Conservation (phyloP, 2,329 filamentous ascomycete species). For the Trichoderma citrinoviride region DNA sequence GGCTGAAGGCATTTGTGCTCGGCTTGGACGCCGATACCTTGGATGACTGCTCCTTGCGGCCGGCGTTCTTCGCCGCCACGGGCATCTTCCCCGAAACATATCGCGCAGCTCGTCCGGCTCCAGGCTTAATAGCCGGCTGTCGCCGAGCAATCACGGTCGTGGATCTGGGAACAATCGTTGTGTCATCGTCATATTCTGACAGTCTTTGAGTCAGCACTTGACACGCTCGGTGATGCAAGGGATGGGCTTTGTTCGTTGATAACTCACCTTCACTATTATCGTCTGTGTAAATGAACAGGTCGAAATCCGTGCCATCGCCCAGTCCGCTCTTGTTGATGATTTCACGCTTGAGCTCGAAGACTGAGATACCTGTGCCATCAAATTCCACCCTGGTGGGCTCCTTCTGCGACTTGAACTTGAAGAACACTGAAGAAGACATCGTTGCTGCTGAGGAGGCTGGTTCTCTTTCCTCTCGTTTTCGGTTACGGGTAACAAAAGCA, state of each 20-base stretch:
- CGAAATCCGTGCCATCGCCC: conserved; percentile 94
- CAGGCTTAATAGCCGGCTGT: conserved; percentile 77
- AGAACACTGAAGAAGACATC: conserved; percentile 98
- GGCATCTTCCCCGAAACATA: conserved; percentile 98
- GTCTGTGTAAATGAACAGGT: conserved; percentile 90
- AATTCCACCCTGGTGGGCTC: conserved; percentile 93
- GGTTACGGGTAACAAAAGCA: conserved; percentile 25
- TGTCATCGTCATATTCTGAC: conserved; percentile 96
- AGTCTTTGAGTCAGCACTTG: conserved; percentile 30
- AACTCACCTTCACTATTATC: conserved; percentile 82
- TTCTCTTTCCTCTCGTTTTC: conserved; percentile 28
- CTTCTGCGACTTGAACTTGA: conserved; percentile 99
- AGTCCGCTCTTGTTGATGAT: conserved; percentile 93
- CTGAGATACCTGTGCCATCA: conserved; percentile 95
- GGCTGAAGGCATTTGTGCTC: conserved; percentile 55
- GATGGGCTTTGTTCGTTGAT: background rate
- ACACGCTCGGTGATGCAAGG: background rate
- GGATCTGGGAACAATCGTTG: conserved; percentile 91
- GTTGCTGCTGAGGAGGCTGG: conserved; percentile 42
- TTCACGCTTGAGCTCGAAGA: conserved; percentile 98
- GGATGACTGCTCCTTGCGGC: conserved; percentile 61
- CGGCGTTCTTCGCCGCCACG: conserved; percentile 76
- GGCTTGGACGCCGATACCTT: conserved; percentile 58
- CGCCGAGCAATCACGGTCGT: conserved; percentile 89
- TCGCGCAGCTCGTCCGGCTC: conserved; percentile 84